phyloP scores from a whole-genome alignment of 192 early-diverging fungal species.

The Dissophora ornata region DNA sequence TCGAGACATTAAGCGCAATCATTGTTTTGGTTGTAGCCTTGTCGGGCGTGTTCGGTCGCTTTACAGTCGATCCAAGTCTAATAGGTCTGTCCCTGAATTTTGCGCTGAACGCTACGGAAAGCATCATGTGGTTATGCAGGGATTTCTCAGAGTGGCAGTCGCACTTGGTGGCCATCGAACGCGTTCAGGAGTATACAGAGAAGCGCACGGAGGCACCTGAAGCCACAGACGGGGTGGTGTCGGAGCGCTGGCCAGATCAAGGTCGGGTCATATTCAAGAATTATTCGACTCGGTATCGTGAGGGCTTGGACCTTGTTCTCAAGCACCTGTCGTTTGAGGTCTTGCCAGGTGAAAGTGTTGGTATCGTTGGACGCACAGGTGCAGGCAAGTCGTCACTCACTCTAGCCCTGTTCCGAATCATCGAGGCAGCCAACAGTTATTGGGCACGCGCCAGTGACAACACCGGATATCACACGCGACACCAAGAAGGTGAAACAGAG shows the following conservation, averaged over 20 bases:
- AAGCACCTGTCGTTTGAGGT: slow-evolving; percentile 76
- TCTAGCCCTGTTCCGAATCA: slow-evolving; percentile 60
- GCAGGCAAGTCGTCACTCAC: slow-evolving; percentile 69
- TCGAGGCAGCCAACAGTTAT: slow-evolving; percentile 57
- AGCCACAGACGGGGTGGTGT: slow-evolving; percentile 50
- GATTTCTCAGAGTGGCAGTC: slow-evolving; percentile 82
- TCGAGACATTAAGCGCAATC: slow-evolving; percentile 73
- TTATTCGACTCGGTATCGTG: slow-evolving; percentile 81
- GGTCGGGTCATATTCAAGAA: slow-evolving; percentile 79
- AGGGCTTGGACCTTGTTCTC: slow-evolving; percentile 79
- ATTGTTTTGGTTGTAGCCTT: slow-evolving; percentile 73
- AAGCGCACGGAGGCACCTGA: slow-evolving; percentile 81
- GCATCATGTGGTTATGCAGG: slow-evolving; percentile 81
- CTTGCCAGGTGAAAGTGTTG: slow-evolving; percentile 77
- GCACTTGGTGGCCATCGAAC: slow-evolving; percentile 84
- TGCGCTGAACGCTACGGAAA: slow-evolving; percentile 77
- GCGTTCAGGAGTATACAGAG: slow-evolving; percentile 81
- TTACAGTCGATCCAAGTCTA: slow-evolving; percentile 74
- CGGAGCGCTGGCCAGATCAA: slow-evolving; percentile 71
- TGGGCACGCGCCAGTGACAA: slow-evolving; percentile 46
- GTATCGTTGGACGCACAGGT: slow-evolving; percentile 85
- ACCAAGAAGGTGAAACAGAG: background rate
- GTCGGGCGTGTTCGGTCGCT: slow-evolving; percentile 60
- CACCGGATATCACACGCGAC: slow-evolving; percentile 23
- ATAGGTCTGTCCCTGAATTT: slow-evolving; percentile 86